phyloP scores from a whole-genome alignment of 2,329 filamentous ascomycete species.

The Sporothrix euskadiensis region DNA sequence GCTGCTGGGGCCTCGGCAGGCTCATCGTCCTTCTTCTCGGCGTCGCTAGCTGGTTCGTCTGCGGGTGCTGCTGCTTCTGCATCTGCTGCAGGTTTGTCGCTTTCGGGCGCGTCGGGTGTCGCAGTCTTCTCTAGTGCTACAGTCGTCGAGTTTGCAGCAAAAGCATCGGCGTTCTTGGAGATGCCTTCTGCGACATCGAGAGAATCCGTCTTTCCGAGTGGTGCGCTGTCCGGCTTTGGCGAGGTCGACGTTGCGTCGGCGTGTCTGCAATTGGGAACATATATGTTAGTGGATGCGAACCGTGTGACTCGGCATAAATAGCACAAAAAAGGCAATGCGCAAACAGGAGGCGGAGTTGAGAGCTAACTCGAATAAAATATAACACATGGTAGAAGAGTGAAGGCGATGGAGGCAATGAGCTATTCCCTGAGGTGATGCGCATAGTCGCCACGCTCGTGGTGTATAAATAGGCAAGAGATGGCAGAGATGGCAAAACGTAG shows the following conservation, averaged over 20 bases:
- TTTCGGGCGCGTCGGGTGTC: neutral
- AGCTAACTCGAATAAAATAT: neutral
- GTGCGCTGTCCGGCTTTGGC: neutral
- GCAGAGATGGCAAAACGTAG: neutral
- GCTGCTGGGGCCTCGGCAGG: neutral
- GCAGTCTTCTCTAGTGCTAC: neutral
- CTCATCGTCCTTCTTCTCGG: constrained; percentile 20
- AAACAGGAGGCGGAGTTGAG: neutral
- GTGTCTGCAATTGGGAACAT: constrained; percentile 9
- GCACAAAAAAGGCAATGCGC: neutral
- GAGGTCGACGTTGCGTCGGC: neutral
- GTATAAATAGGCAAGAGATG: neutral
- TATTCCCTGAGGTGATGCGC: neutral
- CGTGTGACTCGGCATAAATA: neutral
- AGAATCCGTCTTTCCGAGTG: neutral
- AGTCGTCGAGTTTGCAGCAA: constrained; percentile 17
- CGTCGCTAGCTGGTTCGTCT: neutral
- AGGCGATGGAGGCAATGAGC: neutral
- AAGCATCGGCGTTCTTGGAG: constrained; percentile 26
- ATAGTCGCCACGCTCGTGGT: neutral
- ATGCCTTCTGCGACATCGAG: neutral
- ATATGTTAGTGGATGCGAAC: neutral
- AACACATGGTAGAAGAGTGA: neutral
- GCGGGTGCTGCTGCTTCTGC: neutral
- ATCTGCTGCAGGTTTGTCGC: constrained; percentile 10